A percentile compares a stretch with the other conserved stretches of the same genome.
Evolutionary conservation across 176 grass and related monocot genomes (phyloP).

Genomic region (Cenchrus fungigraminus): DNA sequence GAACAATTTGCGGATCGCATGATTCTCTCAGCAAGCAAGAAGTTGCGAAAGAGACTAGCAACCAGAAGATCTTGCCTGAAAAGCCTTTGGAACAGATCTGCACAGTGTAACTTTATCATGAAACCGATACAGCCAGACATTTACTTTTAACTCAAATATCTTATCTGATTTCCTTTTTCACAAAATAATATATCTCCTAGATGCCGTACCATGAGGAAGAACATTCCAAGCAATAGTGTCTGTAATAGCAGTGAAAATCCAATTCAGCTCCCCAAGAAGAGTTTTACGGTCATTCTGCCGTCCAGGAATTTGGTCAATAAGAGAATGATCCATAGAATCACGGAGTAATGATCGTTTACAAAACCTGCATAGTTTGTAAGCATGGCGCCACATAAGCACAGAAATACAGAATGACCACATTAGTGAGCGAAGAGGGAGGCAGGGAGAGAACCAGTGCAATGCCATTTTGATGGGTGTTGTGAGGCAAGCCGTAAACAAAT

Average conservation of each 20-base stretch:
- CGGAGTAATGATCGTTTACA: slow-evolving; percentile 72
- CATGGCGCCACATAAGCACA: slow-evolving; percentile 27
- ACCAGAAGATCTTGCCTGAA: slow-evolving; percentile 98
- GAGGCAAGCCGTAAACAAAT: slow-evolving; percentile 93
- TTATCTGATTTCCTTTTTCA: slow-evolving; percentile 15
- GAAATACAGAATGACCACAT: too few species aligned
- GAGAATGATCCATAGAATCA: slow-evolving; percentile 67
- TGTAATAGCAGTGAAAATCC: slow-evolving; percentile 99
- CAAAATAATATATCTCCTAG: background rate
- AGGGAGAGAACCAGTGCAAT: slow-evolving; percentile 69
- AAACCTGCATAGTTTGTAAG: slow-evolving; percentile 69
- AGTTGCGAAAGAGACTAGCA: slow-evolving; percentile 98
- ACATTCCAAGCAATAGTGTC: slow-evolving; percentile 99
- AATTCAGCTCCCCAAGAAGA: slow-evolving; percentile 94
- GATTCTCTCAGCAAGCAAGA: slow-evolving; percentile 97
- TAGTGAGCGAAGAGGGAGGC: background rate
- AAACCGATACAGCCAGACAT: slow-evolving; percentile 15
- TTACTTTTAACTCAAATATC: slow-evolving; percentile 20
- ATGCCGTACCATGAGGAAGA: slow-evolving; percentile 83
- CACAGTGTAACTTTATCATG: slow-evolving; percentile 53
- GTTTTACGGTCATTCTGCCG: slow-evolving; percentile 99
- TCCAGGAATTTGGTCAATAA: slow-evolving; percentile 94
- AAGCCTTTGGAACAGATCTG: slow-evolving; percentile 96
- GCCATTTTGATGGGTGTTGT: slow-evolving; percentile 99
- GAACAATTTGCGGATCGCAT: slow-evolving; percentile 98